Base-by-base conservation (phyloP, 2,329 filamentous ascomycete genomes). In the Aureobasidium sp. region DNA sequence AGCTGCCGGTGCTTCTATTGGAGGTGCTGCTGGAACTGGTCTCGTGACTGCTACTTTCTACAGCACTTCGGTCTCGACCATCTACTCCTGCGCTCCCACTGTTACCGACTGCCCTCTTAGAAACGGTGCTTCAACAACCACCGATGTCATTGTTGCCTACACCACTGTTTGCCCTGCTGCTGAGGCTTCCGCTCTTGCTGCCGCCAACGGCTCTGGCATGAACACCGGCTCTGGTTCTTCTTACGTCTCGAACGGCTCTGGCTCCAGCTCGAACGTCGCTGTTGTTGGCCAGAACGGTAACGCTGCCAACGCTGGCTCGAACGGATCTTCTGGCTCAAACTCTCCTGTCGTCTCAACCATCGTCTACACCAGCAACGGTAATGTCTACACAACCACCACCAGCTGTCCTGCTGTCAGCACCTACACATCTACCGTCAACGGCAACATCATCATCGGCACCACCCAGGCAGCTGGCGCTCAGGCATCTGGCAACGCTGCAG, bases 151-250 rank as follows among this genome's bases (percentile, higher is more conserved):
- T 12, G 37, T 42, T 15, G 47, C 57, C 15, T 50, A 48, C 57
- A 60, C 74, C n/a, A 73, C 70, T 41, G 67, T 72, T 66, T 77
- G 75, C 66, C 74, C 75, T 27, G 71, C 68, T 44, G 36, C 42
- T 9, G 12, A 27, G 26, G 42, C 23, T 27, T 27, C 57, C 15
- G 32, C 37, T 34, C 39, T 36, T 23, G 34, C 13, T 34, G 36
- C 27, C 15, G 20, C n/a, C 13, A 39, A 20, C 23, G 52, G 52
- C 26, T 42, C 26, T 27, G 36, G 36, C 20, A 20, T 20, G 20
- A 20, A 20, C 20, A 20, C 20, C 20, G 20, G 20, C 20, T 20
- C 20, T 20, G 20, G 20, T 20, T 20, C 20, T 20, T 20, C 20
- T 20, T 52, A 34, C 29, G n/a, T 42, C 47, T 34, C 47, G 7